Evolutionary conservation across 1,139 yeast species (phyloP).

Genomic region (Meyerozyma guilliermondii): DNA sequence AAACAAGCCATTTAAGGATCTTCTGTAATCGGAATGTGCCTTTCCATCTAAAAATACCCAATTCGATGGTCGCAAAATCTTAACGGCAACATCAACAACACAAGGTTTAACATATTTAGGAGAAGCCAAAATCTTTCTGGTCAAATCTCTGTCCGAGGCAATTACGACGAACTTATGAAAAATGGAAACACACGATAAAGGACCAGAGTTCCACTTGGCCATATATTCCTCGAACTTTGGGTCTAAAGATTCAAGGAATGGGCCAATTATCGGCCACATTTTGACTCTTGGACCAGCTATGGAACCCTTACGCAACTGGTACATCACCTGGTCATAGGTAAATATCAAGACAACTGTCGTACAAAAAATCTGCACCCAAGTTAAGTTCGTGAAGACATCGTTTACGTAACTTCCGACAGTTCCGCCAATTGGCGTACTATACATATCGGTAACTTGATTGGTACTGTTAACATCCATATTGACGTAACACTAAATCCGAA

Average conservation of each 20-base stretch:
- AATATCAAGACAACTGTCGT: conserved; percentile 49
- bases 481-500: background rate
- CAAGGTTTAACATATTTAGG: conserved; percentile 93
- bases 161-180: conserved; percentile 97
- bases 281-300: conserved; percentile 88
- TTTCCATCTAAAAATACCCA: conserved; percentile 98
- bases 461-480: conserved; percentile 1
- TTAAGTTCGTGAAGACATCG: conserved; percentile 7
- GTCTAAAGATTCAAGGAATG: conserved; percentile 90
- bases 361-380: conserved; percentile 50
- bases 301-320: conserved; percentile 72
- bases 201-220: conserved; percentile 94
- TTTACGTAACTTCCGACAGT: background rate
- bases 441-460: background rate
- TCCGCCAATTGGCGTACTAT: background rate
- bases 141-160: conserved; percentile 85
- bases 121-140: conserved; percentile 81
- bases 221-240: conserved; percentile 93
- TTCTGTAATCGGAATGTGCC: conserved; percentile 89
- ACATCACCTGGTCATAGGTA: conserved; percentile 75
- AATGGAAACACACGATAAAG: conserved; percentile 90
- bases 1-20: conserved; percentile 83
- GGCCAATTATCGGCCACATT: conserved; percentile 93
- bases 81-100: conserved; percentile 93
- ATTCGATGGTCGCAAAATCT: conserved; percentile 87